These are phyloP conservation scores for Asterophora parasitica DNA, from an alignment of 768 basidiomycete species.

Conservation along the genomic window DNA sequence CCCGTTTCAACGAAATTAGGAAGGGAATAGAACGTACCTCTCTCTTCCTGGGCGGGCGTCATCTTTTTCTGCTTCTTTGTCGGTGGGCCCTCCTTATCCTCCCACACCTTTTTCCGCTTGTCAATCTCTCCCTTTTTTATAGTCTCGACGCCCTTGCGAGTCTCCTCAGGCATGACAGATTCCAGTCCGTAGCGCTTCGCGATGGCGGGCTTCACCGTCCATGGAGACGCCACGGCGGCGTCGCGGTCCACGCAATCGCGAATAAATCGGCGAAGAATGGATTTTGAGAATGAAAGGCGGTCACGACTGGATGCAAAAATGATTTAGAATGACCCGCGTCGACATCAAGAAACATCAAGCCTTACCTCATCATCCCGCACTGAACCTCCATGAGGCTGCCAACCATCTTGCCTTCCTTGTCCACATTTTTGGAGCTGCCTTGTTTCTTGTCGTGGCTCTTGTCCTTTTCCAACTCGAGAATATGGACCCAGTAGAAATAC, in stretches of 20 bases:
- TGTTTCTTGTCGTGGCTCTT: slow-evolving; percentile 61
- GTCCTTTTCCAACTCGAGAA: slow-evolving; percentile 73
- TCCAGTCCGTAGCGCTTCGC: slow-evolving; percentile 84
- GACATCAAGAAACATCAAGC: not conserved
- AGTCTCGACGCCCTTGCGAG: slow-evolving; percentile 69
- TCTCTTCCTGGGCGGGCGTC: slow-evolving; percentile 70
- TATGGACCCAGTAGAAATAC: slow-evolving; percentile 86
- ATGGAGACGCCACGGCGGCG: slow-evolving; percentile 88
- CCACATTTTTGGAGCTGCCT: slow-evolving; percentile 46
- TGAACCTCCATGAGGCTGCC: slow-evolving; percentile 83
- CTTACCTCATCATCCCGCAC: slow-evolving; percentile 73
- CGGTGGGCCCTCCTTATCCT: slow-evolving; percentile 80
- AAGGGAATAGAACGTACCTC: slow-evolving; percentile 39
- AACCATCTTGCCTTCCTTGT: slow-evolving; percentile 56
- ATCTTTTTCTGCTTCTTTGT: slow-evolving; percentile 79
- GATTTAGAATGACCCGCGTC: not conserved
- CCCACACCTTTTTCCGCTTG: slow-evolving; percentile 89
- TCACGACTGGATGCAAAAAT: slow-evolving; percentile 64
- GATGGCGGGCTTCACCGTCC: slow-evolving; percentile 87
- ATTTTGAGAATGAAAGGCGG: slow-evolving; percentile 92
- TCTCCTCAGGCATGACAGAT: slow-evolving; percentile 81
- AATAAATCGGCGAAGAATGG: slow-evolving; percentile 93
- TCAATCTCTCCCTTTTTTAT: slow-evolving; percentile 87
- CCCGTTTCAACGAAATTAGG: slow-evolving; percentile 12
- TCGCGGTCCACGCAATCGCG: slow-evolving; percentile 94